Base-by-base conservation (phyloP, 192 early-diverging fungal genomes). In the Cetraspora pellucida region DNA sequence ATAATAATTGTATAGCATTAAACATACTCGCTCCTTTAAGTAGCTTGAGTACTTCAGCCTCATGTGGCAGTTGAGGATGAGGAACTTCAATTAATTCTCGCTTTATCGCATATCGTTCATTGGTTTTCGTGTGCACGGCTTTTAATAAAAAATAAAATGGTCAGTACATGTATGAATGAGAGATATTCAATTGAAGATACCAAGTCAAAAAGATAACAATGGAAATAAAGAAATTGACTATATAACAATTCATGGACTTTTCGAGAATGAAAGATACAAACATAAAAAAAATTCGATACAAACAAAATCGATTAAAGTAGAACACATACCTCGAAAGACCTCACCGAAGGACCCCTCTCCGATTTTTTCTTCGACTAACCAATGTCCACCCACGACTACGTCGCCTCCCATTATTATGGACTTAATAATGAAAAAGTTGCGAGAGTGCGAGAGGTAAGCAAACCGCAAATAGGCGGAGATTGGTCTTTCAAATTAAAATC, bases 291-390 rank as follows among this genome's bases (percentile, higher is more conserved):
- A 69, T 17, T 1, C 44, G 13, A 70, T 9, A 2, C 16, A 23
- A 46, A 17, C n/a, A 21, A 47, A 70, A n/a, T 16, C 11, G 31
- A 63, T 25, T 31, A 49, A 11, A 55, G 55, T 23, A 47, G 28
- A 30, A 30, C 54, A 30, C 43, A 54, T 85, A 89, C 88, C 88
- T 85, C 82, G 78, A 82, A 86, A 89, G 44, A 89, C 88, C 72
- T 89, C 88, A 16, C 88, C 88, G 79, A 87, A 89, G 1, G 86
- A 89, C 3, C 88, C 88, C 80, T 89, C 88, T 37, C 88, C 88
- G 78, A 89, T 87, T 79, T 85, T 86, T 46, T 82, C 85, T 68
- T 85, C 69, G 46, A 86, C 85, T 45, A 83, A 68, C 82, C 85
- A 89, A 77, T 86, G 80, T 70, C 81, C 85, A 75, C 85, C 83